These are phyloP conservation scores for Starmerella sp. DNA, from an alignment of 805 yeast genomes.

Conservation along the genomic window DNA sequence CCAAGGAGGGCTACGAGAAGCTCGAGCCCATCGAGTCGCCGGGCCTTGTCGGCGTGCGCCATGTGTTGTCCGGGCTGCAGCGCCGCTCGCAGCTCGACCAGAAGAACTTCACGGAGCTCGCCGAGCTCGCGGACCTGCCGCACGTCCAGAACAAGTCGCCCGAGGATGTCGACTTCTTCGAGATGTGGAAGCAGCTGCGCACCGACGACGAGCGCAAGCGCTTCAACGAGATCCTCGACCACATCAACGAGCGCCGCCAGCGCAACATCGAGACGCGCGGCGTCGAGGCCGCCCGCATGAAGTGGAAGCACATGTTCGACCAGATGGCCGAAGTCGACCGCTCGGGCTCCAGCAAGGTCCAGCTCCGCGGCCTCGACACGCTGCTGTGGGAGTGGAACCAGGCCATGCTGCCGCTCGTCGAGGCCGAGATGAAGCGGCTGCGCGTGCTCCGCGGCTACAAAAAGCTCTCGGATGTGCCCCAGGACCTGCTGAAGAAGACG, in stretches of 20 bases:
- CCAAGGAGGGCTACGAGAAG: conserved; percentile 42
- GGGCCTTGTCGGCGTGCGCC: conserved; percentile 69
- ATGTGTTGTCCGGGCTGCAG: conserved; percentile 37
- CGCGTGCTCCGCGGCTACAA: conserved; percentile 32
- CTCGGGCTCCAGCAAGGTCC: conserved; percentile 35
- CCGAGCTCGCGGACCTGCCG: conserved; percentile 24
- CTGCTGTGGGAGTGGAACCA: conserved; percentile 78
- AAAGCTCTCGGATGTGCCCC: conserved; percentile 20
- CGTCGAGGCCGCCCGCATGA: conserved; percentile 71
- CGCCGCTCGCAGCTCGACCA: conserved; percentile 22
- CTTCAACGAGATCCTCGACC: conserved; percentile 59
- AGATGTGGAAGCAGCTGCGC: conserved; percentile 43
- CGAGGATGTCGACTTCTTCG: conserved; percentile 50
- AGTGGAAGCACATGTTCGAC: conserved; percentile 71
- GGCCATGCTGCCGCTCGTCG: conserved; percentile 57
- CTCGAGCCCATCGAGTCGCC: conserved; percentile 61
- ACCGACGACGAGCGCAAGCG: conserved; percentile 34
- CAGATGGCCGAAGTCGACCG: conserved; percentile 28
- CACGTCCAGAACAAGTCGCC: conserved; percentile 28
- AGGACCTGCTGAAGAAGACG: conserved; percentile 2
- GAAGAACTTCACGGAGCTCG: conserved; percentile 20
- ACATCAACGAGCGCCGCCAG: conserved; percentile 67
- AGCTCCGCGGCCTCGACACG: conserved; percentile 47
- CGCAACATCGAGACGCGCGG: conserved; percentile 64
- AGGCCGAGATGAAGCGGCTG: conserved; percentile 53